A percentile compares a stretch with the other conserved stretches of the same genome.
Evolutionary conservation across 768 basidiomycete species (phyloP).

Genomic region (Scleroderma bovista): DNA sequence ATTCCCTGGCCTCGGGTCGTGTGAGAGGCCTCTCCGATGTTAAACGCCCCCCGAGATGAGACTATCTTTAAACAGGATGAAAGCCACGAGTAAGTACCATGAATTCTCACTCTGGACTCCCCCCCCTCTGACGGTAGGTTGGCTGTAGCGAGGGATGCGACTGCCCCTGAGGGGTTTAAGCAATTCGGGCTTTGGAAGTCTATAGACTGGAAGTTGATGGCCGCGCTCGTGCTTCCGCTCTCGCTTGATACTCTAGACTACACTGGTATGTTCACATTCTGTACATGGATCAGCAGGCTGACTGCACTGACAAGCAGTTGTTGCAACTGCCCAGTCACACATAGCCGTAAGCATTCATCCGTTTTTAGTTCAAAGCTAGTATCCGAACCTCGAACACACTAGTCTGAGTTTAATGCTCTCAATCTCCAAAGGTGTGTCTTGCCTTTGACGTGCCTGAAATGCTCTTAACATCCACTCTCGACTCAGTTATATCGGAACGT

Average conservation of each 20-base stretch:
- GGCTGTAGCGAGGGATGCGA: not conserved
- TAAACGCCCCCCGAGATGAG: too few species aligned
- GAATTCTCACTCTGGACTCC: not conserved
- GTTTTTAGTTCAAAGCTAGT: not conserved
- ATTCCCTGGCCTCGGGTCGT: too few species aligned
- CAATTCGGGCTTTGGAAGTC: constrained; percentile 20
- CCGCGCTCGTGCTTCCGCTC: constrained; percentile 39
- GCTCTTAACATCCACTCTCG: too few species aligned
- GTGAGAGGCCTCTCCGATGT: too few species aligned
- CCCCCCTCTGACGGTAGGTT: not conserved
- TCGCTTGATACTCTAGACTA: constrained; percentile 34
- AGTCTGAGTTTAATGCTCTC: constrained; percentile 27
- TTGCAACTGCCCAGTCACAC: constrained; percentile 47
- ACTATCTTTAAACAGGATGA: too few species aligned
- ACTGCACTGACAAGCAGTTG: constrained; percentile 26
- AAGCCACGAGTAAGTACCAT: not conserved
- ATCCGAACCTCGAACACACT: not conserved
- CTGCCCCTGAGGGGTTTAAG: not conserved
- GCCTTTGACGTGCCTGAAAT: too few species aligned
- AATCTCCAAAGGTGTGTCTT: constrained; percentile 19
- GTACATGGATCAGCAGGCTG: too few species aligned
- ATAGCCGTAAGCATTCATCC: constrained; percentile 38
- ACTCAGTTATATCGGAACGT: constrained; percentile 43
- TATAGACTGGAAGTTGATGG: constrained; percentile 26
- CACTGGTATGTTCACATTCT: constrained; percentile 13